Conservation (phyloP, 2,329 filamentous ascomycete genomes). For the Calonectria henricotiae region DNA sequence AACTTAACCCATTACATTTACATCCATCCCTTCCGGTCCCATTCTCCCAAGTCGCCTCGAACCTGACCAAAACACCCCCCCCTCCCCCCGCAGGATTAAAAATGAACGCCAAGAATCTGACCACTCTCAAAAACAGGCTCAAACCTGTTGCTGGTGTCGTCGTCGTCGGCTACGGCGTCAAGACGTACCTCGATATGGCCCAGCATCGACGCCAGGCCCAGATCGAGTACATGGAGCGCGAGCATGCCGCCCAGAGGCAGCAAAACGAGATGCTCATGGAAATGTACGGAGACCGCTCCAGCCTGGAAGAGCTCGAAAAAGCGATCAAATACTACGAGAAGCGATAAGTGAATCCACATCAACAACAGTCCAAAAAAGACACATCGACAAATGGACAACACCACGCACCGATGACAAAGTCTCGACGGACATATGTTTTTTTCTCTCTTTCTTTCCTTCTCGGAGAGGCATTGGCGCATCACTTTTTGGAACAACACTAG, state of each 20-base stretch:
- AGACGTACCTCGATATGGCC: slow-evolving; percentile 54
- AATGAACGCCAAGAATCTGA: slow-evolving; percentile 35
- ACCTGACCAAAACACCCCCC: neutral
- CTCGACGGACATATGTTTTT: neutral
- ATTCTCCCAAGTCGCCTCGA: neutral
- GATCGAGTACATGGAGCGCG: slow-evolving; percentile 55
- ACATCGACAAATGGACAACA: slow-evolving; percentile 14
- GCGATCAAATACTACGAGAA: slow-evolving; percentile 66
- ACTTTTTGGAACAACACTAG: slow-evolving; percentile 8
- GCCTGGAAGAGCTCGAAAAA: slow-evolving; percentile 65
- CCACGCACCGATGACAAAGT: neutral
- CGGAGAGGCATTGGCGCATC: slow-evolving; percentile 15
- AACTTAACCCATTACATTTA: slow-evolving; percentile 24
- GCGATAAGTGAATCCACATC: slow-evolving; percentile 47
- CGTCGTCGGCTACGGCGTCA: slow-evolving; percentile 58
- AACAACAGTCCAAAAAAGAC: slow-evolving; percentile 27
- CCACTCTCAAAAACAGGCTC: slow-evolving; percentile 49
- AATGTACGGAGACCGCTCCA: slow-evolving; percentile 68
- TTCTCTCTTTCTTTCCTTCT: neutral
- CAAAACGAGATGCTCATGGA: slow-evolving; percentile 65
- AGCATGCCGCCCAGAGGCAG: slow-evolving; percentile 57
- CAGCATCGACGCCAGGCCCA: slow-evolving; percentile 52
- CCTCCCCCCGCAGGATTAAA: neutral
- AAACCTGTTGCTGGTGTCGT: slow-evolving; percentile 55
- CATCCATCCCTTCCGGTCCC: slow-evolving; percentile 12